Conservation (phyloP, 345 rosid genomes). For the Gossypium anomalum region DNA sequence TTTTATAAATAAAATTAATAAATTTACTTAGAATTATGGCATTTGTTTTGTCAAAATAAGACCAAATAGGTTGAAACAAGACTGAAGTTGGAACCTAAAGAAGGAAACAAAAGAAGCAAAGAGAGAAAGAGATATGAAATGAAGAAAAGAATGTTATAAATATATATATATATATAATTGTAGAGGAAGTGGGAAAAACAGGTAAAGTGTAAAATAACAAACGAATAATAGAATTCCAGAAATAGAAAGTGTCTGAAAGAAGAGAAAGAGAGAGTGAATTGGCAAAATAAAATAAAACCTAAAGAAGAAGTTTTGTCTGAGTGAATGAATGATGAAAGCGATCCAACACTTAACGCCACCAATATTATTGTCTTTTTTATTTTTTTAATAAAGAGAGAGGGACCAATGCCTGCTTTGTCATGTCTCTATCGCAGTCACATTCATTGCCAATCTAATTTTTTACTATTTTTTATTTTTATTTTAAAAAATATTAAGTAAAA, state of each 20-base stretch:
- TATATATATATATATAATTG: not conserved
- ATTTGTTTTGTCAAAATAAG: no score
- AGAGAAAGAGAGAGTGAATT: not conserved
- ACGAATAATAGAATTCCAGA: conserved; percentile 14
- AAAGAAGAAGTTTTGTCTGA: conserved; percentile 17
- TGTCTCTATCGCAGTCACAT: conserved; percentile 27
- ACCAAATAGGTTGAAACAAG: no score
- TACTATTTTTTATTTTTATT: no score
- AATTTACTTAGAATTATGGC: no score
- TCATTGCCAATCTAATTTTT: not conserved
- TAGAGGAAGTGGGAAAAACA: not conserved
- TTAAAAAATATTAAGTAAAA: no score
- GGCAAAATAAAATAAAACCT: not conserved
- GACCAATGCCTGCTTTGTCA: conserved; percentile 10
- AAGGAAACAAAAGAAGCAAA: no score
- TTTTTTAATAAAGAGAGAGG: no score
- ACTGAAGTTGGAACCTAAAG: no score
- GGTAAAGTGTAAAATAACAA: not conserved
- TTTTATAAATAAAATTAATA: no score
- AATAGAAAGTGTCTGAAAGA: conserved; percentile 25
- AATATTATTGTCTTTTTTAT: not conserved
- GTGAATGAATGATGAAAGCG: conserved; percentile 28
- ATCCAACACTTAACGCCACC: conserved; percentile 20
- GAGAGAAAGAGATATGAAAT: no score
- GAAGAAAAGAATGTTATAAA: no score